Percentiles rank a stretch among this genome's conserved stretches.
Evolutionary conservation across 805 yeast genomes (phyloP).

Genomic region (Cyberlindnera misumaiensis): DNA sequence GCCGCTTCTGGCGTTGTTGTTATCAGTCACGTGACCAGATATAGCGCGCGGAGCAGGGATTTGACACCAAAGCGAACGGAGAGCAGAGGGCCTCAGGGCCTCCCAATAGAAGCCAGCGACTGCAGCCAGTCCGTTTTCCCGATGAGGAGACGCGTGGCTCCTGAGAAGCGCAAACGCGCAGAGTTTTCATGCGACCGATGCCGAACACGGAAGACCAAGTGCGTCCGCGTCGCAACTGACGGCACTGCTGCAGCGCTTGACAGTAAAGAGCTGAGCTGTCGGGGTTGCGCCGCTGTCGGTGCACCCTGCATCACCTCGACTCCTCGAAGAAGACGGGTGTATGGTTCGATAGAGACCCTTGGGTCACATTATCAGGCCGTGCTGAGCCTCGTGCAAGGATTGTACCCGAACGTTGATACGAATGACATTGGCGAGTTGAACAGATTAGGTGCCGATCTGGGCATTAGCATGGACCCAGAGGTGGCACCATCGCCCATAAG

Average conservation of each 20-base stretch:
- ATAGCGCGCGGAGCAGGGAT: no score
- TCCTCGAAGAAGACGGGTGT: conserved; percentile 34
- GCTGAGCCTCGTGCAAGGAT: conserved; percentile 30
- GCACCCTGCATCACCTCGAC: conserved; percentile 35
- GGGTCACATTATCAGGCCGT: conserved; percentile 38
- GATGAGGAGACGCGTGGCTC: conserved; percentile 28
- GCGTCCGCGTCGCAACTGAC: conserved; percentile 29
- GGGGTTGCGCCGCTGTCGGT: conserved; percentile 30
- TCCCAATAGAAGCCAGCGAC: no score
- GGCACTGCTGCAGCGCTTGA: conserved; percentile 20
- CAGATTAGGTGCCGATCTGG: conserved; percentile 20
- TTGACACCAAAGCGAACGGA: no score
- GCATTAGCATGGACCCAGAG: conserved; percentile 14
- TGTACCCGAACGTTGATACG: conserved; percentile 39
- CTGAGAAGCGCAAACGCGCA: conserved; percentile 34
- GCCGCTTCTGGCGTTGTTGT: no score
- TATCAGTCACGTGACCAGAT: no score
- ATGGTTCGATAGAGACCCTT: conserved; percentile 36
- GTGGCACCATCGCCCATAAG: conserved; percentile 8
- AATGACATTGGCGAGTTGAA: conserved; percentile 36
- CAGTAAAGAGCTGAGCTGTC: conserved; percentile 31
- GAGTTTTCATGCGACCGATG: conserved; percentile 41
- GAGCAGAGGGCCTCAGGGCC: no score
- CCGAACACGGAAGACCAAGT: conserved; percentile 36
- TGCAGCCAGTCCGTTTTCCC: no score